Evolutionary conservation across 345 rosid genomes (phyloP), one percentile per base, ranked within the genome.

Genomic region (Viola odorata): DNA sequence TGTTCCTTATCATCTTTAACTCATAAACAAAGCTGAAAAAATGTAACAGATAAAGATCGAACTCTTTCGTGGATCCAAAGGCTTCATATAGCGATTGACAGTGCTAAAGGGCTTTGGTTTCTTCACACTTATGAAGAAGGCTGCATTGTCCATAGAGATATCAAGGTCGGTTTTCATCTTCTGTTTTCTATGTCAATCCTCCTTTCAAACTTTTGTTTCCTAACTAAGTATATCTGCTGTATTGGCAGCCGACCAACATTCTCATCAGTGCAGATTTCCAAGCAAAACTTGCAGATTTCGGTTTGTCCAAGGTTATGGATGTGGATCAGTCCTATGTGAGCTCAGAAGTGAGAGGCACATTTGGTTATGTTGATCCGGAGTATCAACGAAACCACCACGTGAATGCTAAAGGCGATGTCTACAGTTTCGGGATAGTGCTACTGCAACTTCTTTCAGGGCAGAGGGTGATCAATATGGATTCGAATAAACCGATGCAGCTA

Each of bases 331-430:
- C 85, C 39, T 68, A 73, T 57, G 91, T 78, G 70, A 82, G 82
- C 69, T 80, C 87, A 56, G 85, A 82, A 77, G 84, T 85, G 49
- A 68, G 87, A 63, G 87, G 91, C 36, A 85, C 85, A 16, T 80
- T 82, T n/a, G 87, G 85, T 16, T 80, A 80, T 53, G 85, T 85
- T 7, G 84, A 85, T 66, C 85, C 84, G 17, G 87, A 80, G 60
- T 85, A 82, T 63, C 70, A 74, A 61, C 71, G 70, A 54, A 85
- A 82, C 67, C 84, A 51, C 64, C 82, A 23, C 7, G 91, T 85
- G 15, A 76, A 81, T 61, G 81, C 85, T 11, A 75, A 72, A 2
- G 87, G 85, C 0, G 82, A 80, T 62, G 85, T 80, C 37, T 82
- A 85, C 58, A 85, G 87, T 60, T 80, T 82, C 1, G 85, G 87